Conservation (phyloP, 257 asterid species). For the Jasminum sambac region DNA sequence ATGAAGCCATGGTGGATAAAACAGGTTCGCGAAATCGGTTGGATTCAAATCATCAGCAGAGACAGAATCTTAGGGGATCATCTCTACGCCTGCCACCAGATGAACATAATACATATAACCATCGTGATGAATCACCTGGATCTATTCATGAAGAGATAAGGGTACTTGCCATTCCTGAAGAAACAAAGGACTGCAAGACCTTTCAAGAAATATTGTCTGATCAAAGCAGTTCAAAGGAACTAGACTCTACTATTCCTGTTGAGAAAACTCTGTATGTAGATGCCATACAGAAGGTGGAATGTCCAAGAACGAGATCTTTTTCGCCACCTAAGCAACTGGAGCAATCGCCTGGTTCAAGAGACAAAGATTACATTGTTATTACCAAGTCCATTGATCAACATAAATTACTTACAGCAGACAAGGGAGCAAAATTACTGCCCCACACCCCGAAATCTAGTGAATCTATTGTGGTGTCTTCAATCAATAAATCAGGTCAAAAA, state of each 20-base stretch:
- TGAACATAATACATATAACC: constrained; percentile 21
- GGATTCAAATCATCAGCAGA: constrained; percentile 4
- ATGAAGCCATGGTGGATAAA: constrained; percentile 30
- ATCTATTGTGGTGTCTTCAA: constrained; percentile 24
- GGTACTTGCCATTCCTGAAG: constrained; percentile 19
- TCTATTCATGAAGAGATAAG: constrained; percentile 29
- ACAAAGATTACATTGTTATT: constrained; percentile 25
- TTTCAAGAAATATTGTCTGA: constrained; percentile 53
- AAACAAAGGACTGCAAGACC: constrained; percentile 30
- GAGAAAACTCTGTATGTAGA: constrained; percentile 78
- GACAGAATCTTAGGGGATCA: neutral
- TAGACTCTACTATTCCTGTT: constrained; percentile 30
- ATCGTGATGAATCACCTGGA: constrained; percentile 16
- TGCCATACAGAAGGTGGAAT: constrained; percentile 43
- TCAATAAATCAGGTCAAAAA: constrained; percentile 19
- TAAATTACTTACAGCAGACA: constrained; percentile 25
- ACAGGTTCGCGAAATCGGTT: constrained; percentile 21
- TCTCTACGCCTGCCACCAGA: constrained; percentile 16
- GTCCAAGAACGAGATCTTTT: constrained; percentile 29
- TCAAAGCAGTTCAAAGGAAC: constrained; percentile 27
- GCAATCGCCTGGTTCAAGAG: constrained; percentile 20
- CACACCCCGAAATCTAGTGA: constrained; percentile 27
- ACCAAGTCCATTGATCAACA: constrained; percentile 32
- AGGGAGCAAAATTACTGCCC: constrained; percentile 23
- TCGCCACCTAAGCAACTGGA: constrained; percentile 28